Evolutionary conservation across 306 rosid genomes (phyloP).

Genomic region (Vicia faba): DNA sequence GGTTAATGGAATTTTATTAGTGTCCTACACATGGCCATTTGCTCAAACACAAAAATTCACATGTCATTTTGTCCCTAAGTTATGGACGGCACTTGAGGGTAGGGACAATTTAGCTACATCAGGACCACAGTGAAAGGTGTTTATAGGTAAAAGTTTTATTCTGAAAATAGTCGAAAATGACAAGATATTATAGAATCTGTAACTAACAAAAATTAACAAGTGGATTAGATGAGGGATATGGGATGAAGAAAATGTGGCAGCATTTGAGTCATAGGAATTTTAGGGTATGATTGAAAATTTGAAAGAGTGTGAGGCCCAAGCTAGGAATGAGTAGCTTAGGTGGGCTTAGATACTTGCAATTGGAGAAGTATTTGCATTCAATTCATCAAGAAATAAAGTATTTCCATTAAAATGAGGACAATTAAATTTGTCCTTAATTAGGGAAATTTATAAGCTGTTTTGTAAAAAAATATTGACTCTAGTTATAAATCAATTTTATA

Average conservation of each 20-base stretch:
- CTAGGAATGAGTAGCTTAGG: too few relatives aligned
- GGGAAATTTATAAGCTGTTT: too few relatives aligned
- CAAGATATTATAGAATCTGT: constrained; percentile 44
- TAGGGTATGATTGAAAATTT: background rate
- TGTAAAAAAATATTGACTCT: too few relatives aligned
- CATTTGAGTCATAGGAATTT: constrained; percentile 37
- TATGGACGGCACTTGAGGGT: constrained; percentile 26
- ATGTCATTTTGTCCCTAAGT: constrained; percentile 27
- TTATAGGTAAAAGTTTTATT: constrained; percentile 39
- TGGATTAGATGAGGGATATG: constrained; percentile 18
- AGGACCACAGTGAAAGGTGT: constrained; percentile 48
- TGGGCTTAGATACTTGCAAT: too few relatives aligned
- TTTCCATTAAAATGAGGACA: too few relatives aligned
- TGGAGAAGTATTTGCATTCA: too few relatives aligned
- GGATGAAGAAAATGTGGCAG: constrained; percentile 38
- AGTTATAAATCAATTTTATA: too few relatives aligned
- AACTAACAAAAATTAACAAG: constrained; percentile 41
- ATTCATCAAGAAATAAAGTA: too few relatives aligned
- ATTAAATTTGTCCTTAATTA: too few relatives aligned
- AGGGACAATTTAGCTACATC: constrained; percentile 31
- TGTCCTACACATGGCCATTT: constrained; percentile 21
- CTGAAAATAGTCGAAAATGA: constrained; percentile 42
- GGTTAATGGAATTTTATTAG: constrained; percentile 36
- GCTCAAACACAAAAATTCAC: too few relatives aligned
- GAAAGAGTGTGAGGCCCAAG: background rate